A percentile compares a stretch with the other conserved stretches of the same genome.
Conservation (phyloP, 2,329 filamentous ascomycete species). For the Cladosporium sphaerospermum region DNA sequence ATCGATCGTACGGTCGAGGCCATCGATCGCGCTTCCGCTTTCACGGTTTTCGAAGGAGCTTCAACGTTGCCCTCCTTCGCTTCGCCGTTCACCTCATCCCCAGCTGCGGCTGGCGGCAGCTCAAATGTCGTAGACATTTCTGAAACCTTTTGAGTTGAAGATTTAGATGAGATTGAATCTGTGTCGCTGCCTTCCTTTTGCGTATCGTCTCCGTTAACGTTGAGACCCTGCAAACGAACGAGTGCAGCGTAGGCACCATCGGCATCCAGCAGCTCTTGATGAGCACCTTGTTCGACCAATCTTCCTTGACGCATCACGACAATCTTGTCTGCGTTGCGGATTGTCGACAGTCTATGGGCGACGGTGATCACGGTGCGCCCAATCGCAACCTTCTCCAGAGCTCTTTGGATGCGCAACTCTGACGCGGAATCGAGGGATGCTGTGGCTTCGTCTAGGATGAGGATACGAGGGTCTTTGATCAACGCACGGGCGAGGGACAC, state of each 20-base stretch:
- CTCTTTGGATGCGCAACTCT: constrained; percentile 25
- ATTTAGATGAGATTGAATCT: not conserved
- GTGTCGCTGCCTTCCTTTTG: not conserved
- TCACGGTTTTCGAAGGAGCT: not conserved
- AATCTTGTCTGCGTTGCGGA: constrained; percentile 36
- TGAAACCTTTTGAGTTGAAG: not conserved
- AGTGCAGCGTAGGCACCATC: constrained; percentile 33
- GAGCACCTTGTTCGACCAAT: constrained; percentile 34
- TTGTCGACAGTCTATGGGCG: constrained; percentile 38
- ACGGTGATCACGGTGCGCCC: constrained; percentile 37
- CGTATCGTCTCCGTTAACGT: not conserved
- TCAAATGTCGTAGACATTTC: not conserved
- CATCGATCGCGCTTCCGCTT: not conserved
- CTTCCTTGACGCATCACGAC: constrained; percentile 36
- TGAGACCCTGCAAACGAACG: constrained; percentile 45
- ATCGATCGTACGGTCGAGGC: not conserved
- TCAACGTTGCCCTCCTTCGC: not conserved
- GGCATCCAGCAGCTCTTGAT: constrained; percentile 24
- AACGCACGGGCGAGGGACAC: constrained; percentile 40
- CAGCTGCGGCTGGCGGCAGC: not conserved
- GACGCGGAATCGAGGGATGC: constrained; percentile 25
- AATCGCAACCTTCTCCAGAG: constrained; percentile 33
- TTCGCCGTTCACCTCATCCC: not conserved
- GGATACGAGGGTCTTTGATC: constrained; percentile 33
- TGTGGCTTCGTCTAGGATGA: constrained; percentile 41